Conservation (phyloP, 2,329 filamentous ascomycete genomes). For the Talaromyces sp. region DNA sequence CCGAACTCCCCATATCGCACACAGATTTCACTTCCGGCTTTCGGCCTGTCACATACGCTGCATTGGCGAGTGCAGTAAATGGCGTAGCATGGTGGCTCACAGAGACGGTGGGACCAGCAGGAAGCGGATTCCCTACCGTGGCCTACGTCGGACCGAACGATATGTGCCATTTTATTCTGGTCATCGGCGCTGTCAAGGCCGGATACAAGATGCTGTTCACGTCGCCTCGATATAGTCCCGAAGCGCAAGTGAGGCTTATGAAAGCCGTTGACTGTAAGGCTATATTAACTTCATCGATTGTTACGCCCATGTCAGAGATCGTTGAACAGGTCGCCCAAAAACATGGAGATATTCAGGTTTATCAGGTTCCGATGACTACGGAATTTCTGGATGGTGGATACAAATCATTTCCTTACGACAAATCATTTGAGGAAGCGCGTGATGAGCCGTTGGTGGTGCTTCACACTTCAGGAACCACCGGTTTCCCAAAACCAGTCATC, state of each 20-base stretch:
- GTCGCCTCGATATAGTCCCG: slow-evolving; percentile 18
- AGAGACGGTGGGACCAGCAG: slow-evolving; percentile 25
- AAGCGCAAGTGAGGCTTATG: slow-evolving; percentile 13
- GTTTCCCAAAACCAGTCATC: slow-evolving; percentile 15
- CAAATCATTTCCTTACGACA: background rate
- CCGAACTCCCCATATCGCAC: slow-evolving; percentile 27
- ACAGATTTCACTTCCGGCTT: slow-evolving; percentile 25
- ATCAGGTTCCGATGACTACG: background rate
- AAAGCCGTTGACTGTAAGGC: slow-evolving; percentile 15
- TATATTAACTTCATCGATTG: slow-evolving; percentile 12
- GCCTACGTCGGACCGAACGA: slow-evolving; percentile 44
- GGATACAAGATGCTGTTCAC: slow-evolving; percentile 29
- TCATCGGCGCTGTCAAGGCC: slow-evolving; percentile 37
- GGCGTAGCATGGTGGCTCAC: slow-evolving; percentile 34
- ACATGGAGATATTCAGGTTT: background rate
- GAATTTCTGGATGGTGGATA: background rate
- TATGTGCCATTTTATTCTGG: slow-evolving; percentile 35
- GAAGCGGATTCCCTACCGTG: slow-evolving; percentile 30
- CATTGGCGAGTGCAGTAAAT: slow-evolving; percentile 31
- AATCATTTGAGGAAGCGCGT: slow-evolving; percentile 3
- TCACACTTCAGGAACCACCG: slow-evolving; percentile 16
- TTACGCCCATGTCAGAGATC: background rate
- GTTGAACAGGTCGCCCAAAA: background rate
- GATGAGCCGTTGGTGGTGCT: slow-evolving; percentile 7
- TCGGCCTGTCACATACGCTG: slow-evolving; percentile 20